Evolutionary conservation across 2,329 filamentous ascomycete genomes (phyloP).

Genomic region (Triangularia setosa): DNA sequence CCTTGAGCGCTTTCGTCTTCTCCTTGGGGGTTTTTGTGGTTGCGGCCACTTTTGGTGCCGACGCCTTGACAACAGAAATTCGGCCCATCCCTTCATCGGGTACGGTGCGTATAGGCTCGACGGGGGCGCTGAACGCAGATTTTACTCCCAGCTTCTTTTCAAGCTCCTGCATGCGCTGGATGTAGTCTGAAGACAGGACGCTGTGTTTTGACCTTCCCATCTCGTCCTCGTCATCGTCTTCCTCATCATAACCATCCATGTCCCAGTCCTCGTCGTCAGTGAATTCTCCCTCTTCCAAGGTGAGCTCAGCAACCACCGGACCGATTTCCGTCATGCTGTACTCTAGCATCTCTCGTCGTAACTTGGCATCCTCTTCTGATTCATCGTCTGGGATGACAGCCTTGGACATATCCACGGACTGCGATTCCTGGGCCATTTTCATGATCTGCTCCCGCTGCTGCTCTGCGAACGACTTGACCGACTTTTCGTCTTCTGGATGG

Average conservation of each 20-base stretch:
- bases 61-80: conserved; percentile 24
- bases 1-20: conserved; percentile 3
- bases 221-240: conserved; percentile 69
- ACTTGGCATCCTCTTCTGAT: conserved; percentile 69
- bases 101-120: conserved; percentile 40
- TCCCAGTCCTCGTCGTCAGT: conserved; percentile 50
- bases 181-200: conserved; percentile 70
- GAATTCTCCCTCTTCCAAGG: conserved; percentile 68
- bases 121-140: conserved; percentile 48
- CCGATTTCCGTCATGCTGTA: conserved; percentile 88
- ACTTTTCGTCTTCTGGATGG: conserved; percentile 31
- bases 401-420: conserved; percentile 41
- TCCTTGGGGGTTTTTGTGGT: background rate
- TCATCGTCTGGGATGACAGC: conserved; percentile 70
- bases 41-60: background rate
- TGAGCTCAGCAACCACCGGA: conserved; percentile 85
- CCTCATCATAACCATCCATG: conserved; percentile 51
- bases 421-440: conserved; percentile 52
- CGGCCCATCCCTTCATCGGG: conserved; percentile 35
- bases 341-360: conserved; percentile 84
- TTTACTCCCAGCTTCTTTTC: conserved; percentile 69
- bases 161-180: conserved; percentile 77
- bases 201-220: conserved; percentile 68
- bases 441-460: conserved; percentile 54
- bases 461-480: conserved; percentile 38